Base-by-base conservation (phyloP, 1,284 basidiomycete species). In the Sanghuangporus weigelae region DNA sequence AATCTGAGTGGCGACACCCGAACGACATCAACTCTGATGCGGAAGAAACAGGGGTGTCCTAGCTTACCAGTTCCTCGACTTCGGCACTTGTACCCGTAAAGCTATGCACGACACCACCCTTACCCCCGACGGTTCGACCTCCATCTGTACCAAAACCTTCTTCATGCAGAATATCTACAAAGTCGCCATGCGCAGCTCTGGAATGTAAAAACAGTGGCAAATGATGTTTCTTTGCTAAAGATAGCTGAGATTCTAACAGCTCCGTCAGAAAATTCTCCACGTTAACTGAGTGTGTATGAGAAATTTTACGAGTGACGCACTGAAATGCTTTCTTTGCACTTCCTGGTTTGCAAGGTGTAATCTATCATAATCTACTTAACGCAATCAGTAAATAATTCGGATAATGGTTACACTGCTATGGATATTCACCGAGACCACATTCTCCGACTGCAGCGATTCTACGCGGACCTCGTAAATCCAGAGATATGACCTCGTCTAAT, bases 121-220 rank as follows among this genome's bases (percentile, higher is more conserved):
- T 80, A 3, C 77, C 86, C 44, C 87, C 87, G 35, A 80, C 75
- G 16, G 71, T 75, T 44, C 69, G 74, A 0, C 87, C 87, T 21
- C 86, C 84, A 62, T 86, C 76, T 65, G 81, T 79, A 16, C 80
- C 80, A 64, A 88, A 86, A 0, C 86, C 85, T 71, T 87, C 86
- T 69, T 87, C 85, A 36, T 76, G 75, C 19, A 92, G 78, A 16
- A 95, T 89, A 1, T 75, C 71, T 39, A 93, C 86, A 66, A 92
- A 81, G 70, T 96, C 93, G 0, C 72, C 68, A 69, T 93, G 90
- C 0, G 90, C 85, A 26, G 89, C 84, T 31, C 93, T 83, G 7
- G 89, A 94, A 73, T 96, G 95, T 3, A 96, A 79, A 74, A 96
- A 96, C 6, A 96, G 73, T 0, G 94, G 93, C 4, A 96, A 80